Evolutionary conservation across 371 early-diverging fungal species (phyloP), one percentile per base, ranked within the genome.

Genomic region (Batkoa obscura): DNA sequence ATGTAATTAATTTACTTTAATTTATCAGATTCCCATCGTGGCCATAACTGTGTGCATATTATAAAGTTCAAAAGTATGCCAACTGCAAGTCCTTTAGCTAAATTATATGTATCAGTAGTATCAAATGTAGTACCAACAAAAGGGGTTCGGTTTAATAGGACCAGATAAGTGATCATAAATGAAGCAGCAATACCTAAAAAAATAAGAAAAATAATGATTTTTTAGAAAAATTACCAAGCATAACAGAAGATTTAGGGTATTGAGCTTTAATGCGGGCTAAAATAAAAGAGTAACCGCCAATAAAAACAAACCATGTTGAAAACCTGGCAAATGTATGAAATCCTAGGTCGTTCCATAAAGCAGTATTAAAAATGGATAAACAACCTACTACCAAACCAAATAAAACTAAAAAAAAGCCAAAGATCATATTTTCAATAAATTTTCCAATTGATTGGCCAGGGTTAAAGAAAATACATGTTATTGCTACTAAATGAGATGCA

Each of bases 391-490:
- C 12, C 30, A 69, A 66, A 41, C 77, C 78, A 1, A 71, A 55
- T 34, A 45, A 6, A 6, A 55, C 31, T 8, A 55, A 55, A 12
- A 34, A 68, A 61, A 78, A 67, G 4, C 80, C 79, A 56, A 72
- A 76, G 1, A 65, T 64, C 8, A 76, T 76, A 9, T 79, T 78
- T 54, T 83, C 83, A 0, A 80, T 69, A 72, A 83, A 78, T 2
- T 76, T 76, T 39, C 83, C 83, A 2, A 78, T 48, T 2, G 79
- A 62, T 60, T 76, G 78, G 0, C 80, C 80, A 0, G 83, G 83
- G 58, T 80, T 78, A 47, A 81, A 79, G 59, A 83, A 83, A 2
- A 83, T 75, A 0, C 75, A 74, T 0, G 78, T 71, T 0, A 75
- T 71, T 0, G 81, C 81, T 0, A 76, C 78, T 35, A 83, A 54